Evolutionary conservation across 2,329 filamentous ascomycete genomes (phyloP), one percentile per base, ranked within the genome.

Genomic region (Beauveria varroae): DNA sequence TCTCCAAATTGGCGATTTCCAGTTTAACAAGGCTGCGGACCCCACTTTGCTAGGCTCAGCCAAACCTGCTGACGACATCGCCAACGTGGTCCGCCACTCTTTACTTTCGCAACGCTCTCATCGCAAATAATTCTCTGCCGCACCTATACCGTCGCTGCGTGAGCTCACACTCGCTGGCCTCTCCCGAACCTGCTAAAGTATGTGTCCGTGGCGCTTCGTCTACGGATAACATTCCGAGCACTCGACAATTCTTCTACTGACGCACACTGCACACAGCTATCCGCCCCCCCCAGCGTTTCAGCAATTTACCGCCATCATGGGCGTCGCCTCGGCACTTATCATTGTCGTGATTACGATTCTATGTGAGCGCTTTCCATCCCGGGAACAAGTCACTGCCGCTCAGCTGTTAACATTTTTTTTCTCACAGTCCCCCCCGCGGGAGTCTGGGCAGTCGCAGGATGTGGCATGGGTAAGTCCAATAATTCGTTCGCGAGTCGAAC

Each of bases 401-500:
- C 30, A 40, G 55, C 56, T n/a, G 57, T 68, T 71, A 63, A 72
- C 65, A 28, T 40, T 22, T 30, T 43, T n/a, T 62, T 58, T 10
- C 28, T 14, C n/a, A 20, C 65, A 90, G 87, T 88, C 63, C 87
- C 87, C 57, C 87, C 87, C 16, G 71, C 86, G 60, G 86, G 86
- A 55, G 86, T 87, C 50, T 86, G 79, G 69, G 73, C 82, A 54
- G 81, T 89, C 57, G 81, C 86, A 61, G 87, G 87, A 68, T 89
- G 86, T 68, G 85, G 86, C 62, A 75, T 76, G 70, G 77, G 76
- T 78, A 72, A 68, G 74, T 70, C n/a, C 28, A 28, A n/a, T 10
- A 14, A 24, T 46, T 24, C 14, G 10, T 47, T 47, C 20, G 24
- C 20, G 22, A 14, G 22, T n/a, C n/a, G 16, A 9, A 9, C 10